phyloP scores from a whole-genome alignment of 2,329 filamentous ascomycete genomes.

The Colletotrichum orchidophilum region DNA sequence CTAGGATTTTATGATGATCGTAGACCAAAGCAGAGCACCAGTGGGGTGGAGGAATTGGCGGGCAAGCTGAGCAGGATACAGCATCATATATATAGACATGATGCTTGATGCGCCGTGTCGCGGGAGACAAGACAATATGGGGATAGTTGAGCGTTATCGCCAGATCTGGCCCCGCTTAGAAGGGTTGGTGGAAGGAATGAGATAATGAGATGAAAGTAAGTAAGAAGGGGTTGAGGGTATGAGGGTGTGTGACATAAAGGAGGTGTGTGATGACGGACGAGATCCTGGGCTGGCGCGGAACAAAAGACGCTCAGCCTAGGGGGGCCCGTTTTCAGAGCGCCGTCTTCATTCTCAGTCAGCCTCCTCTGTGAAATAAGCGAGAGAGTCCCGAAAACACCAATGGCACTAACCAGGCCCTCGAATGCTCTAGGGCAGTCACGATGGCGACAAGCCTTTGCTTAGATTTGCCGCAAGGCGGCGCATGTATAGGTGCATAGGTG shows the following conservation, averaged over 20 bases:
- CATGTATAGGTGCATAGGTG: constrained; percentile 27
- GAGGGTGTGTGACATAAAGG: constrained; percentile 26
- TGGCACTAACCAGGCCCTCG: constrained; percentile 15
- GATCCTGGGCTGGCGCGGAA: constrained; percentile 31
- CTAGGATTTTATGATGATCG: background rate
- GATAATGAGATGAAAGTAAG: constrained; percentile 27
- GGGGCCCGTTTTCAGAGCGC: constrained; percentile 26
- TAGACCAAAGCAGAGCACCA: background rate
- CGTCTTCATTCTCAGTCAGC: constrained; percentile 30
- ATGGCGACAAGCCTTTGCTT: constrained; percentile 29
- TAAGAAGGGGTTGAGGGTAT: constrained; percentile 22
- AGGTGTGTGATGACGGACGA: constrained; percentile 22
- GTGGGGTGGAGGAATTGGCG: constrained; percentile 26
- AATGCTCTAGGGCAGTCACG: constrained; percentile 10
- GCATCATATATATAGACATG: constrained; percentile 33
- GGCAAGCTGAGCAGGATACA: constrained; percentile 18
- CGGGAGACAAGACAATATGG: constrained; percentile 26
- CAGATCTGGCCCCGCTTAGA: constrained; percentile 28
- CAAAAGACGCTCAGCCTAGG: constrained; percentile 14
- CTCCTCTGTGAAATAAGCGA: constrained; percentile 11
- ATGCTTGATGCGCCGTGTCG: constrained; percentile 19
- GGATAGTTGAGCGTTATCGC: constrained; percentile 26
- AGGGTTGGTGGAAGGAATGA: constrained; percentile 25
- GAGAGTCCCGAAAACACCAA: constrained; percentile 10
- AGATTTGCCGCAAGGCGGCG: constrained; percentile 20